phyloP scores from a whole-genome alignment of 2,329 filamentous ascomycete species.

The Ceratocystis destructans region DNA sequence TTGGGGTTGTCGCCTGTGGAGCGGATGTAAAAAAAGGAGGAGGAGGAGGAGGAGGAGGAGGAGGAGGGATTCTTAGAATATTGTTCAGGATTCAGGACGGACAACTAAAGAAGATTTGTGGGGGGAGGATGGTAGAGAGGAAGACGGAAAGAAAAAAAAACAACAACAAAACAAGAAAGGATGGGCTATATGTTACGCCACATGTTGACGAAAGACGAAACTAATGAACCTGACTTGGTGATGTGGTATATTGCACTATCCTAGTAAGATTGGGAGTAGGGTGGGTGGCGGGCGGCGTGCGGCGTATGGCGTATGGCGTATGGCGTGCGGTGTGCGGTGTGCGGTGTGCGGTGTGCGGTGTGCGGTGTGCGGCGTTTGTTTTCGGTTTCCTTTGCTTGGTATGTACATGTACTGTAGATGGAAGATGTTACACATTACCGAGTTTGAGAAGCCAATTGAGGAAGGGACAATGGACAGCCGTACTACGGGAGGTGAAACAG shows the following conservation, averaged over 20 bases:
- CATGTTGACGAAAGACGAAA: not conserved
- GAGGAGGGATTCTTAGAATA: not conserved
- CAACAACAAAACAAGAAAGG: not conserved
- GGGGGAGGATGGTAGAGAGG: not conserved
- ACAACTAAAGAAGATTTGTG: not conserved
- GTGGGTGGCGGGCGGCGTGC: no score
- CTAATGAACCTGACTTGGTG: no score
- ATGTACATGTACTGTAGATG: no score
- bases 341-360: no score
- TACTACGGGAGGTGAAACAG: not conserved
- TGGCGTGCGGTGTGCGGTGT: no score
- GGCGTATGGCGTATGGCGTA: no score
- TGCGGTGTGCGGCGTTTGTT: no score
- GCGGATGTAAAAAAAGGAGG: slow-evolving; percentile 14
- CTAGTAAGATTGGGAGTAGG: no score
- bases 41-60: not conserved
- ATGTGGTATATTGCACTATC: no score
- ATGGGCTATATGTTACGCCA: not conserved
- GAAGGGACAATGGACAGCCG: not conserved
- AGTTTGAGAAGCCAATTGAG: not conserved
- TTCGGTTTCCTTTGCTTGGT: no score
- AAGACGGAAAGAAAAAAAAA: not conserved
- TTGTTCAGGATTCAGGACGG: slow-evolving; percentile 6
- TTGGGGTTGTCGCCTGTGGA: slow-evolving; percentile 68
- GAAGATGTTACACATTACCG: no score